These are phyloP conservation scores for Obba rivulosa DNA, from an alignment of 768 basidiomycete genomes.

Conservation along the genomic window DNA sequence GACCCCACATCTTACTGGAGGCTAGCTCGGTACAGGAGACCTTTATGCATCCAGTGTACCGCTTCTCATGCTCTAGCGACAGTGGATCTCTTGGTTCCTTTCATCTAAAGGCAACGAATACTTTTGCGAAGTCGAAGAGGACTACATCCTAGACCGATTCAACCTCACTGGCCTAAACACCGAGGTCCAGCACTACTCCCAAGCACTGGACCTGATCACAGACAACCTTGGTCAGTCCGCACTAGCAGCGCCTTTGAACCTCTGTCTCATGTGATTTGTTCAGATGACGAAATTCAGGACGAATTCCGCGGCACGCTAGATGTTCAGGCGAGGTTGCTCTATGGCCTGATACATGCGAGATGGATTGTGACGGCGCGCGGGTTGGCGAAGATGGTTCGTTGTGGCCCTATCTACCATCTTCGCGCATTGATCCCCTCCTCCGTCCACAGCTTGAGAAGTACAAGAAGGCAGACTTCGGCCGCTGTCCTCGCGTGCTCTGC, in stretches of 20 bases:
- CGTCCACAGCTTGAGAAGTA: conserved; percentile 82
- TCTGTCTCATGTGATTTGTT: background rate
- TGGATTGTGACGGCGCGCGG: conserved; percentile 96
- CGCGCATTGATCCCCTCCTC: background rate
- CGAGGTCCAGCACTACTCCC: conserved; percentile 90
- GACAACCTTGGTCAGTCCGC: conserved; percentile 78
- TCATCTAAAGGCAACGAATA: conserved; percentile 99
- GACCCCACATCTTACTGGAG: conserved; percentile 15
- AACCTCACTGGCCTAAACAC: conserved; percentile 96
- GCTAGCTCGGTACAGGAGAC: conserved; percentile 16
- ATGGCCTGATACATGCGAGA: conserved; percentile 93
- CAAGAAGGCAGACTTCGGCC: conserved; percentile 96
- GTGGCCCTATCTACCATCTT: background rate
- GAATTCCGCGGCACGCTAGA: conserved; percentile 89
- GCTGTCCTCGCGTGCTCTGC: conserved; percentile 96
- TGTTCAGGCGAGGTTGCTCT: conserved; percentile 87
- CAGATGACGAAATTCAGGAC: conserved; percentile 93
- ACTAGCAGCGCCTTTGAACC: background rate
- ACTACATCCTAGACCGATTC: conserved; percentile 97
- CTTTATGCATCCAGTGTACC: conserved; percentile 3
- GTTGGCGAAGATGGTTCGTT: conserved; percentile 85
- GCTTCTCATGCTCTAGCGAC: background rate
- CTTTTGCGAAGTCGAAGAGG: conserved; percentile 98
- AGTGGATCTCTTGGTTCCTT: conserved; percentile 99
- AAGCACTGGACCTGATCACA: conserved; percentile 93